Evolutionary conservation across 768 basidiomycete genomes (phyloP), one percentile per base, ranked within the genome.

Genomic region (Rhodocollybia butyracea): DNA sequence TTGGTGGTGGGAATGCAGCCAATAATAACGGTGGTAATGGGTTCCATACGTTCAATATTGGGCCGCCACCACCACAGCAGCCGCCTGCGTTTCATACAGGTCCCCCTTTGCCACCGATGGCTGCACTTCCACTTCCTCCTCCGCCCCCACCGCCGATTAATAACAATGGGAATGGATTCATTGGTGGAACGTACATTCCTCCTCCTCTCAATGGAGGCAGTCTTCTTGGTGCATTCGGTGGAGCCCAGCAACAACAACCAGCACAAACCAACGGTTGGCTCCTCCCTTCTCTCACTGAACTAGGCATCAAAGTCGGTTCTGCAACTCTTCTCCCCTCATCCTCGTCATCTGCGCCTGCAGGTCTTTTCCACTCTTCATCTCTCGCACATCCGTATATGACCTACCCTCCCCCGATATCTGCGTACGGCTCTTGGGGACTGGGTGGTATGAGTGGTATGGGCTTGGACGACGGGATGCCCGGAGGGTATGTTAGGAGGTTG

Each of bases 211-310:
- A n/a, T n/a, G n/a, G n/a, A n/a, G n/a, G n/a, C n/a, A n/a, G n/a
- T n/a, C n/a, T n/a, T n/a, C n/a, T n/a, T n/a, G n/a, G n/a, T n/a
- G n/a, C n/a, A n/a, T n/a, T n/a, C n/a, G n/a, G n/a, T n/a, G n/a
- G n/a, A n/a, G n/a, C n/a, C n/a, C n/a, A n/a, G n/a, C n/a, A n/a
- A n/a, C n/a, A n/a, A n/a, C n/a, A 19, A 1, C 45, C 29, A 29
- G 38, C 24, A 36, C 40, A 10, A 3, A 38, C 63, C 40, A 70
- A 65, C 30, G 75, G 77, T 12, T 89, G 87, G 84, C 68, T 79
- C 27, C 89, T 86, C 63, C 88, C 89, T 5, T 73, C 74, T 51
- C 73, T 92, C 54, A 77, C 75, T 57, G 70, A 75, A 12, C 73
- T 92, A 41, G 78, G 79, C 26, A 72, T 91, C 76, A 79, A 81